These are phyloP conservation scores for Blastocystis sp. DNA, from an alignment of 352 stramenopile species.

Conservation along the genomic window DNA sequence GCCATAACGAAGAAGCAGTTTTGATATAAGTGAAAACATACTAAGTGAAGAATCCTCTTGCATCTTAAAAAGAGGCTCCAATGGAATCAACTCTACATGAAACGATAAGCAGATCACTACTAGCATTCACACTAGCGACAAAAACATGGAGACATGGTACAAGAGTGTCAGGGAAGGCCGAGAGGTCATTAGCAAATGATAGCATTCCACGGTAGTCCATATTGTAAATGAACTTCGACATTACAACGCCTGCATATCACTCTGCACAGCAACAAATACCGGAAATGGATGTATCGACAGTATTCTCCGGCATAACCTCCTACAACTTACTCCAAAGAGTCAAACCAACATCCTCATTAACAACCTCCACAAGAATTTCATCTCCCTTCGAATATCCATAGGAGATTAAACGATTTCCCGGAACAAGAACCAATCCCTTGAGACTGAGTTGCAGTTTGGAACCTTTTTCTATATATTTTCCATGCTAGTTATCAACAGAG, in stretches of 20 bases:
- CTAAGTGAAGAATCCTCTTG: not conserved
- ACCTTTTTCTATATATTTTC: not conserved
- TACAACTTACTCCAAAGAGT: not conserved
- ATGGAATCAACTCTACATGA: constrained; percentile 38
- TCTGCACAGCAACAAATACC: not conserved
- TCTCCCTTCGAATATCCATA: constrained; percentile 8
- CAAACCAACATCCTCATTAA: not conserved
- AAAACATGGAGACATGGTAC: constrained; percentile 9
- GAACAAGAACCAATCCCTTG: not conserved
- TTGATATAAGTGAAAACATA: not conserved
- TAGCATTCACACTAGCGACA: not conserved
- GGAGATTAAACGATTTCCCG: not conserved
- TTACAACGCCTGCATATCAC: not conserved
- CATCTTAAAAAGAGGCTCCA: not conserved
- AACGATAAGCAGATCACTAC: not conserved
- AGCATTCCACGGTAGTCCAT: constrained; percentile 1
- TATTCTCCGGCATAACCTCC: not conserved
- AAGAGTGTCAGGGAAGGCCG: not conserved
- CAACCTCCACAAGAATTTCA: not conserved
- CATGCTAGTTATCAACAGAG: not conserved
- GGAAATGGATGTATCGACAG: not conserved
- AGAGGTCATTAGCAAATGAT: not conserved
- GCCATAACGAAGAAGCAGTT: not conserved
- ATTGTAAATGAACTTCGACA: constrained; percentile 12
- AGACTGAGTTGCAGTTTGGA: not conserved